Conservation (phyloP, 225 moss, liverwort and hornwort species). For the Lunularia cruciata region DNA sequence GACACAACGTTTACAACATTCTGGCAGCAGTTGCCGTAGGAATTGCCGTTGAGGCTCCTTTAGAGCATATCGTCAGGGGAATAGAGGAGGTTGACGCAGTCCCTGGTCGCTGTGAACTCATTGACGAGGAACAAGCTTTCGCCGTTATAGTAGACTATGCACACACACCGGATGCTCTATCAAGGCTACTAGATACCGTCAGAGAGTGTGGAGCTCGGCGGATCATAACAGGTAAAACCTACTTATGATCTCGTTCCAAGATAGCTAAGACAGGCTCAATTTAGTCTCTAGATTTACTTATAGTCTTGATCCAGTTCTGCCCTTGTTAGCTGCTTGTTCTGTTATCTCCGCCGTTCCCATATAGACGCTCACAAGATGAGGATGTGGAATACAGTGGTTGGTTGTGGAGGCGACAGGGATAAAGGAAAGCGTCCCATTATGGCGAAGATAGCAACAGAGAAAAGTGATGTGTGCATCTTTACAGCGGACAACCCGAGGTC, state of each 20-base stretch:
- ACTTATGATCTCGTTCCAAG: too few species aligned
- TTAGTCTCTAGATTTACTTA: not conserved
- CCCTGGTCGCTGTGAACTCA: conserved; percentile 89
- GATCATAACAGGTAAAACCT: conserved; percentile 72
- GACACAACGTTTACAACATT: conserved; percentile 97
- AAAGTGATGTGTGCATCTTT: conserved; percentile 90
- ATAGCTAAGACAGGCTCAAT: too few species aligned
- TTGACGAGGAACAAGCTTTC: conserved; percentile 98
- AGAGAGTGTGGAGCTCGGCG: conserved; percentile 93
- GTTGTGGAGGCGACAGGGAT: conserved; percentile 95
- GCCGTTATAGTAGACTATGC: conserved; percentile 98
- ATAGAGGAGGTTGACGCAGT: conserved; percentile 99
- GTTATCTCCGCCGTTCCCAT: too few species aligned
- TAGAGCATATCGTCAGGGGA: conserved; percentile 85
- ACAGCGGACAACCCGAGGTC: conserved; percentile 96
- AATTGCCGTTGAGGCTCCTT: conserved; percentile 80
- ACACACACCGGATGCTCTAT: conserved; percentile 88
- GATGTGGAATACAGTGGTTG: conserved; percentile 60
- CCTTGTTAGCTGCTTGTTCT: too few species aligned
- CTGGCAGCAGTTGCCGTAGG: conserved; percentile 94
- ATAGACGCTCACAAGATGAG: too few species aligned
- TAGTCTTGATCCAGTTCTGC: not conserved
- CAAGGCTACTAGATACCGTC: conserved; percentile 86
- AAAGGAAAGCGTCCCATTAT: conserved; percentile 95
- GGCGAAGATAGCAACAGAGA: conserved; percentile 96